phyloP scores from a whole-genome alignment of 73 alveolate genomes.

The Breviolum minutum region DNA sequence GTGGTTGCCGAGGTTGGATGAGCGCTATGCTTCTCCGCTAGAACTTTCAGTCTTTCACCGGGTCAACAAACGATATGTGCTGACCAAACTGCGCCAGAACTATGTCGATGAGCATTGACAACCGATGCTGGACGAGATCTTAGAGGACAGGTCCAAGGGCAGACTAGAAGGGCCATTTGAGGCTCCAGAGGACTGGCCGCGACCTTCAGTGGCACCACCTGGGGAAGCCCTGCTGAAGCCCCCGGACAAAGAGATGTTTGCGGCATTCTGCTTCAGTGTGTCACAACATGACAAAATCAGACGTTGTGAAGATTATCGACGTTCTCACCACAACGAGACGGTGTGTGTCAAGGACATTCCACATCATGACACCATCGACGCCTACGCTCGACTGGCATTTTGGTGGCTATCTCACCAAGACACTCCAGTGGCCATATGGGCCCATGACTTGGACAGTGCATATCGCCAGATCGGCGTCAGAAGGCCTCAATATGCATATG shows the following conservation, averaged over 20 bases:
- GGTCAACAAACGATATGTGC: neutral
- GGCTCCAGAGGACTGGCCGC: neutral
- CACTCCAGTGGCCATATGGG: neutral
- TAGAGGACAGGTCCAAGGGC: neutral
- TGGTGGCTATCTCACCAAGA: too few species aligned
- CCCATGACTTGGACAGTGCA: neutral
- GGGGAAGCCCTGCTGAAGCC: neutral
- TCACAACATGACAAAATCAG: neutral
- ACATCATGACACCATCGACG: neutral
- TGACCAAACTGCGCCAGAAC: neutral
- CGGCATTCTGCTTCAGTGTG: neutral
- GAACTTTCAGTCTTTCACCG: neutral
- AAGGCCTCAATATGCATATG: neutral
- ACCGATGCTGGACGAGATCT: neutral
- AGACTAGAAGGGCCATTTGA: neutral
- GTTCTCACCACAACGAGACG: neutral
- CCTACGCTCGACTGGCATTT: neutral
- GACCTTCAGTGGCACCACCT: neutral
- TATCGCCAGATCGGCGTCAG: slow-evolving; percentile 18
- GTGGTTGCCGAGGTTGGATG: neutral
- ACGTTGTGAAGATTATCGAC: neutral
- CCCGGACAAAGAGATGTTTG: neutral
- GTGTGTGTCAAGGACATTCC: neutral
- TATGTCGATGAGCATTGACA: neutral
- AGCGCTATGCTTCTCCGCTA: neutral